Conservation (phyloP, 2,329 filamentous ascomycete species). For the Aspergillus tubingensis region DNA sequence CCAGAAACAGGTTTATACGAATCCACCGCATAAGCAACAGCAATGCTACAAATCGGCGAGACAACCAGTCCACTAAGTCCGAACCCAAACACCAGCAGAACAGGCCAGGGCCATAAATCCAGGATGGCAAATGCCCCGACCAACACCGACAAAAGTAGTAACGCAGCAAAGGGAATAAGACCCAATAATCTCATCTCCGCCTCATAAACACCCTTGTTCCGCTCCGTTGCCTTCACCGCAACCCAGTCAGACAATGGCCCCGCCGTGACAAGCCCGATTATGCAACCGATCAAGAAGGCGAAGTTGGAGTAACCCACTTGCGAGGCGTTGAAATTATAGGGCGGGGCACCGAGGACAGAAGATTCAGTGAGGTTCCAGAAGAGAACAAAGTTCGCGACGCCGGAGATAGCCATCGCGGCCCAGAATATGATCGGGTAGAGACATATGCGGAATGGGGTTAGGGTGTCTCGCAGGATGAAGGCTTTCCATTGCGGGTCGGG, state of each 20-base stretch:
- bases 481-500: constrained; percentile 1
- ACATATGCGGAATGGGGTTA: neutral
- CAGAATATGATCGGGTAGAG: constrained; percentile 9
- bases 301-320: constrained; percentile 11
- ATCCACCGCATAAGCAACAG: constrained; percentile 9
- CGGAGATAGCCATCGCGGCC: neutral
- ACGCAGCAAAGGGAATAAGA: neutral
- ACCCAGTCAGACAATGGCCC: constrained; percentile 10
- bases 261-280: constrained; percentile 3
- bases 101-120: neutral
- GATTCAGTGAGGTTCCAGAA: constrained; percentile 13
- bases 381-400: constrained; percentile 7
- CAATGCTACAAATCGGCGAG: constrained; percentile 1
- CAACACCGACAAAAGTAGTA: neutral
- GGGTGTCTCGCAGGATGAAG: constrained; percentile 5
- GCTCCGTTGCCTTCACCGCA: neutral
- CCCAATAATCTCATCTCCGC: constrained; percentile 10
- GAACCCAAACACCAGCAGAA: constrained; percentile 6
- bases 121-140: neutral
- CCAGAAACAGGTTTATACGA: constrained; percentile 9
- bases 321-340: constrained; percentile 4
- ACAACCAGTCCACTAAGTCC: constrained; percentile 1
- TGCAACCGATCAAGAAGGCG: neutral
- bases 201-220: constrained; percentile 6
- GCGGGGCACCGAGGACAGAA: neutral